phyloP scores from a whole-genome alignment of 495 filamentous ascomycete species.

The Neurospora tetraspora region DNA sequence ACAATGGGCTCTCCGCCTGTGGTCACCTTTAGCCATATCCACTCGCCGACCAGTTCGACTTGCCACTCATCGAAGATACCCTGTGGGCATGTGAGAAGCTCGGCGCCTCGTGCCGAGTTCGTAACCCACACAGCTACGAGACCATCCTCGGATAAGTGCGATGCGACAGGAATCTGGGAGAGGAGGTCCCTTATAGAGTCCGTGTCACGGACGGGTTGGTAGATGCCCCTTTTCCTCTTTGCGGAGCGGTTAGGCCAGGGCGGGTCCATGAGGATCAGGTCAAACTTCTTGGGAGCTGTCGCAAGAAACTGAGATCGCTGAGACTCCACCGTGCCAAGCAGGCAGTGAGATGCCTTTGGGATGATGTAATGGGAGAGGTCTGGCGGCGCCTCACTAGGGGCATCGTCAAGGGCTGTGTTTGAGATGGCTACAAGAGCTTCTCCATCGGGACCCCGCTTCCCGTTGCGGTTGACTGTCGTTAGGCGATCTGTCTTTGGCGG shows the following conservation, averaged over 20 bases:
- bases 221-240: conserved; percentile 50
- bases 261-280: conserved; percentile 79
- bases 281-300: conserved; percentile 40
- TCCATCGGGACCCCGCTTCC: conserved; percentile 12
- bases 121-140: conserved; percentile 81
- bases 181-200: conserved; percentile 35
- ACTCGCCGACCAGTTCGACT: conserved; percentile 64
- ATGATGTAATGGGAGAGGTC: conserved; percentile 9
- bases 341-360: conserved; percentile 22
- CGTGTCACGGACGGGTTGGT: conserved; percentile 42
- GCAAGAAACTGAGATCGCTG: conserved; percentile 21
- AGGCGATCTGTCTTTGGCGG: neutral
- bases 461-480: neutral
- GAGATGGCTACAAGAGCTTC: conserved; percentile 32
- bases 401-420: conserved; percentile 33
- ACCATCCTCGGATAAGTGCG: conserved; percentile 43
- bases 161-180: conserved; percentile 41
- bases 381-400: neutral
- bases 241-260: conserved; percentile 93
- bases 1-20: conserved; percentile 56
- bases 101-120: conserved; percentile 54
- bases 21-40: conserved; percentile 88
- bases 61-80: conserved; percentile 52
- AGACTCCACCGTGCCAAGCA: conserved; percentile 33
- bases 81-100: conserved; percentile 41